phyloP scores from a whole-genome alignment of 2,329 filamentous ascomycete species.

The Neonectria neomacrospora region DNA sequence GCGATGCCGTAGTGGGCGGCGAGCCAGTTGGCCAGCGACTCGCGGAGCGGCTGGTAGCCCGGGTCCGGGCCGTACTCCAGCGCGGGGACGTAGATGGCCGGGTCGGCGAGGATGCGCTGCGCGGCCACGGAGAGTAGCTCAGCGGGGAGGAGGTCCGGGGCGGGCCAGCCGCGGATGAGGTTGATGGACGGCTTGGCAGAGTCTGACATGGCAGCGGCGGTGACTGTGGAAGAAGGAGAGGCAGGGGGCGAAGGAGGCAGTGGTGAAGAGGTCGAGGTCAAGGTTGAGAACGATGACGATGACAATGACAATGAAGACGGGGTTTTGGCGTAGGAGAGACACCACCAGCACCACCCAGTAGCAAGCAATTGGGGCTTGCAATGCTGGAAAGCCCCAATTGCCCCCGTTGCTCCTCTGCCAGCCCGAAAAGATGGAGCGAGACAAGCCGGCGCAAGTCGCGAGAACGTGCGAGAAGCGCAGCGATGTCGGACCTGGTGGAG shows the following conservation, averaged over 20 bases:
- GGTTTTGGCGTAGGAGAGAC: slow-evolving; percentile 6
- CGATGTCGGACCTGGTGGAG: slow-evolving; percentile 37
- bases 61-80: slow-evolving; percentile 83
- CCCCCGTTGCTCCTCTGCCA: not conserved
- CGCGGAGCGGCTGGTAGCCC: slow-evolving; percentile 76
- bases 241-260: slow-evolving; percentile 17
- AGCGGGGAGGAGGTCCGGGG: slow-evolving; percentile 71
- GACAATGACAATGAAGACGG: slow-evolving; percentile 18
- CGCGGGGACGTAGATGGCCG: slow-evolving; percentile 67
- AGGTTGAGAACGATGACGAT: slow-evolving; percentile 1
- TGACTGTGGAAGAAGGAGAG: slow-evolving; percentile 1
- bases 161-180: slow-evolving; percentile 76
- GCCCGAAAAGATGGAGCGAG: not conserved
- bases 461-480: slow-evolving; percentile 18
- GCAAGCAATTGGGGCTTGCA: not conserved
- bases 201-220: slow-evolving; percentile 34
- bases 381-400: slow-evolving; percentile 8
- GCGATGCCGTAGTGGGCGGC: slow-evolving; percentile 65
- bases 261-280: slow-evolving; percentile 5
- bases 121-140: slow-evolving; percentile 70
- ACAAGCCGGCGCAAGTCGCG: slow-evolving; percentile 3
- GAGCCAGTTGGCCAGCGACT: slow-evolving; percentile 77
- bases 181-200: slow-evolving; percentile 63
- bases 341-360: not conserved
- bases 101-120: slow-evolving; percentile 69